Evolutionary conservation across 371 early-diverging fungal species (phyloP).

Genomic region (Vairimorpha ceranae): DNA sequence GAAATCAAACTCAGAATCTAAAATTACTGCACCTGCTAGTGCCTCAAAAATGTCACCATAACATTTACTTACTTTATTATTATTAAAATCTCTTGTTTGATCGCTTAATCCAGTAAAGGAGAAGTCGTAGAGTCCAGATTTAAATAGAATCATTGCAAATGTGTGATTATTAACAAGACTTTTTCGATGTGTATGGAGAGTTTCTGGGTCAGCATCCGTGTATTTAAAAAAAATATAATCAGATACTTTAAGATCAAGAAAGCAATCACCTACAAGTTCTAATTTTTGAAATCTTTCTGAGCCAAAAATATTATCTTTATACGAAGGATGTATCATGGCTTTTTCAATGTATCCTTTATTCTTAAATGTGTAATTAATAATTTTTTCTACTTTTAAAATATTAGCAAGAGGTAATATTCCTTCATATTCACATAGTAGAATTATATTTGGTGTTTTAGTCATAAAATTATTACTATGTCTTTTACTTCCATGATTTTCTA

Average conservation of each 20-base stretch:
- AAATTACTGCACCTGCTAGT: constrained; percentile 49
- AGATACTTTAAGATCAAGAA: constrained; percentile 47
- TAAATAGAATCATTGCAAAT: constrained; percentile 28
- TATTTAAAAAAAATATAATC: constrained; percentile 27
- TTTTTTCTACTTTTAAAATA: constrained; percentile 25
- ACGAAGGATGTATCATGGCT: constrained; percentile 55
- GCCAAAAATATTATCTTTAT: constrained; percentile 30
- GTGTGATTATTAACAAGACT: constrained; percentile 47
- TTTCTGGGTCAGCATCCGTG: constrained; percentile 1
- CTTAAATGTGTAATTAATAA: constrained; percentile 46
- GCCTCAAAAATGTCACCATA: constrained; percentile 57
- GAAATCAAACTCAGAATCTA: constrained; percentile 43
- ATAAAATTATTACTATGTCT: neutral
- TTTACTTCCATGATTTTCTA: neutral
- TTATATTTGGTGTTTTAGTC: neutral
- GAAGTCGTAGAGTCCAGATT: constrained; percentile 6
- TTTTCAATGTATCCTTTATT: constrained; percentile 48
- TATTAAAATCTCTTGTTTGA: neutral
- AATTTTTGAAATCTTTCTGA: constrained; percentile 37
- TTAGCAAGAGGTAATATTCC: constrained; percentile 4
- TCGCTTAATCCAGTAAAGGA: constrained; percentile 15
- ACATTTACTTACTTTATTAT: constrained; percentile 19
- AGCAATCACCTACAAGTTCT: constrained; percentile 54
- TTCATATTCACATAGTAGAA: neutral
- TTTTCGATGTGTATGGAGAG: constrained; percentile 37